Conservation (phyloP, 345 rosid species). For the Citropsis articulata region DNA sequence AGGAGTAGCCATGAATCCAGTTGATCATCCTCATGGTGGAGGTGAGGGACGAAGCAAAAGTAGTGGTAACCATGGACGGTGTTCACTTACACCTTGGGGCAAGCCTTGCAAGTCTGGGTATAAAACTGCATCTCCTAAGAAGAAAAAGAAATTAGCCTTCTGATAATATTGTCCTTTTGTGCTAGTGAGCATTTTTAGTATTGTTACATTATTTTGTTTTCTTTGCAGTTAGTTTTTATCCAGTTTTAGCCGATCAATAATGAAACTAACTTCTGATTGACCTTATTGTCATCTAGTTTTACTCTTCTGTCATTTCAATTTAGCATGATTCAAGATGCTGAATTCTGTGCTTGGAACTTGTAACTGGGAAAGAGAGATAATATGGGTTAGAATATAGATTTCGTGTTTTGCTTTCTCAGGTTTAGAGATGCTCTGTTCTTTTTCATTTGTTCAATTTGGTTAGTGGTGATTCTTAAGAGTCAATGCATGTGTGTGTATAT, state of each 20-base stretch:
- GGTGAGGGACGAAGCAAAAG: constrained; percentile 96
- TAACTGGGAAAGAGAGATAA: neutral
- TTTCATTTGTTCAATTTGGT: neutral
- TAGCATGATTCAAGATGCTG: too few relatives aligned
- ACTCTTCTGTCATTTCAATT: neutral
- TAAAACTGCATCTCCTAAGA: constrained; percentile 57
- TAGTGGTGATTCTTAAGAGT: neutral
- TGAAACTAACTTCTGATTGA: neutral
- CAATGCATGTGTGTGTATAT: neutral
- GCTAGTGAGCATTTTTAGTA: neutral
- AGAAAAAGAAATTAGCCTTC: constrained; percentile 33
- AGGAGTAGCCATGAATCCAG: constrained; percentile 88
- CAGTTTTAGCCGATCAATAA: neutral
- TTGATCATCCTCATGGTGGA: constrained; percentile 97
- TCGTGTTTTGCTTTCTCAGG: neutral
- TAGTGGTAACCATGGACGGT: constrained; percentile 66
- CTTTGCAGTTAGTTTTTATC: neutral
- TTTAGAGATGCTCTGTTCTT: neutral
- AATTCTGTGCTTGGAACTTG: neutral
- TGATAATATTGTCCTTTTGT: neutral
- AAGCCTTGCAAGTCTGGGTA: constrained; percentile 83
- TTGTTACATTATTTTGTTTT: neutral
- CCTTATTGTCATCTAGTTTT: neutral
- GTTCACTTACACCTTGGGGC: constrained; percentile 84
- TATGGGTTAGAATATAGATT: neutral